Base-by-base conservation (phyloP, 495 filamentous ascomycete species). In the Venustampulla echinocandica region DNA sequence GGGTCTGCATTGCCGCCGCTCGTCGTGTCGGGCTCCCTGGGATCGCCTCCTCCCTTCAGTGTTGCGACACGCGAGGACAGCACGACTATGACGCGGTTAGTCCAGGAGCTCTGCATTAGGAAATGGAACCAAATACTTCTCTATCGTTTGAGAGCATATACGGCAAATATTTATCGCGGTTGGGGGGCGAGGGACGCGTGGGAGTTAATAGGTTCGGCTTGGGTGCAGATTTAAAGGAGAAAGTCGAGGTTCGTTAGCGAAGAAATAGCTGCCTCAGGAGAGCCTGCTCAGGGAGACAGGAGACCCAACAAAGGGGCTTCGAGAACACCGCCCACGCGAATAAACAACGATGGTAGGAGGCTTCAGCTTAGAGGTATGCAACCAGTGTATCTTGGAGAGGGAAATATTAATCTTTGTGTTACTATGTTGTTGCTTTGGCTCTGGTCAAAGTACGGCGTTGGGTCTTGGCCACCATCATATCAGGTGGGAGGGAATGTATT, bases 11-110 rank as follows among this genome's bases (percentile, higher is more conserved):
- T 30, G 36, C 45, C 14, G 19, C 22, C 19, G 37, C 34, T 15
- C 35, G 11, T 32, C 15, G 39, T 10, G 49, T 22, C 41, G 32
- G 39, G 33, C 46, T 45, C 46, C 43, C 50, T 46, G 38, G 38
- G 19, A 5, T 24, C 38, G 38, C 38, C 38, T 42, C 38, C 38
- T 53, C 44, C 28, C 45, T 40, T 18, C 27, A 19, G 10, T 30
- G 15, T 40, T 57, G 54, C 55, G 55, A 51, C 50, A 25, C 42
- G 46, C 52, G 45, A 46, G 28, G 38, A 22, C 45, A 28, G 23
- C 35, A 37, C 25, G 19, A 46, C 52, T 54, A 28, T 18, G 28
- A 27, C n/a, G 10, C 17, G 10, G 48, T 58, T 55, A 58, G 50
- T 42, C 36, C 24, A 54, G 43, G 47, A 32, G 27, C 33, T 24